phyloP scores from a whole-genome alignment of 2,329 filamentous ascomycete species.

The Epichloe bromicola region DNA sequence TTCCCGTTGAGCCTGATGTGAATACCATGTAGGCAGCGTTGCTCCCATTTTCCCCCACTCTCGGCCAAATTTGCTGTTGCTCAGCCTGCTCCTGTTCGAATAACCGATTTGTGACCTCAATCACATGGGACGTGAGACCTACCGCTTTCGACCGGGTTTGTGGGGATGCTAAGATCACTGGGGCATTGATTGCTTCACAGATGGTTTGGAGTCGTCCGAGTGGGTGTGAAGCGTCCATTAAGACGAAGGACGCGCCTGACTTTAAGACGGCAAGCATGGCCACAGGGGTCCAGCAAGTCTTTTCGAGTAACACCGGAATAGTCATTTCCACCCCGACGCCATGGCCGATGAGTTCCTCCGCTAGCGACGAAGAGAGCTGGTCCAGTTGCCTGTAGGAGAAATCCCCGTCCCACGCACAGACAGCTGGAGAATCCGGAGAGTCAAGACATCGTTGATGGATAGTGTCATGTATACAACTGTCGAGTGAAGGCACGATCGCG shows the following conservation, averaged over 20 bases:
- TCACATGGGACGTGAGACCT: neutral
- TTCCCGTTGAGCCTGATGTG: slow-evolving; percentile 11
- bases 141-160: neutral
- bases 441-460: neutral
- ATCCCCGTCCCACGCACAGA: neutral
- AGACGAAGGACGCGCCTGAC: slow-evolving; percentile 10
- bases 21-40: slow-evolving; percentile 11
- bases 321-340: slow-evolving; percentile 1
- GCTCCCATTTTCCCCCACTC: neutral
- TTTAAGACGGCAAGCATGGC: slow-evolving; percentile 15
- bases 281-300: slow-evolving; percentile 11
- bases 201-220: neutral
- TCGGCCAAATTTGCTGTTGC: neutral
- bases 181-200: neutral
- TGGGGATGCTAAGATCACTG: neutral
- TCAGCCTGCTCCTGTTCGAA: neutral
- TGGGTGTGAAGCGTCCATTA: neutral
- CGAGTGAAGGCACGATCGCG: neutral
- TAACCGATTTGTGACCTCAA: neutral
- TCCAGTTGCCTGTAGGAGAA: neutral
- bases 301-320: slow-evolving; percentile 10
- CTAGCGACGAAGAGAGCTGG: neutral
- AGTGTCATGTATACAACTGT: neutral
- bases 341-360: neutral
- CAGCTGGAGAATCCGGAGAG: neutral